Evolutionary conservation across 768 basidiomycete species (phyloP).

Genomic region (Auricularia sp.): DNA sequence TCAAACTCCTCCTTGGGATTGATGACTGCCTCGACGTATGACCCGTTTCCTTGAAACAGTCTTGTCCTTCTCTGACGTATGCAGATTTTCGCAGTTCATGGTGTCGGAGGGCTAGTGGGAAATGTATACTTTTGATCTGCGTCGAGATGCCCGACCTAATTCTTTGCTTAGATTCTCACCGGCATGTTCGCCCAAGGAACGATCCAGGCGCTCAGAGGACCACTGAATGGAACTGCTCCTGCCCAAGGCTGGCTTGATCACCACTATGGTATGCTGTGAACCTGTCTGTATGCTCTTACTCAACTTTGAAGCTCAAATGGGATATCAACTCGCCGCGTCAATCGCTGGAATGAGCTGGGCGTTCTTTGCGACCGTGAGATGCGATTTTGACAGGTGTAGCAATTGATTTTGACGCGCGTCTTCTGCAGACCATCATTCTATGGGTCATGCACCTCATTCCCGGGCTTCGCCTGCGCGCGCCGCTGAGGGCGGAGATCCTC

Average conservation of each 20-base stretch:
- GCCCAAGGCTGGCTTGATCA: slow-evolving; percentile 65
- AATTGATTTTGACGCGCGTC: not conserved
- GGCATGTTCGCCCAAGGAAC: slow-evolving; percentile 61
- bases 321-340: not conserved
- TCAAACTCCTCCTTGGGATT: slow-evolving; percentile 38
- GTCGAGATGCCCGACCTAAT: not conserved
- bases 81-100: slow-evolving; percentile 74
- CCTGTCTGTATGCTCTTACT: not conserved
- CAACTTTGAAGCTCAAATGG: not conserved
- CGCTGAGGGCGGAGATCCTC: slow-evolving; percentile 31
- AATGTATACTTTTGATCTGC: not conserved
- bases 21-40: slow-evolving; percentile 77
- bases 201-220: slow-evolving; percentile 57
- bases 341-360: not conserved
- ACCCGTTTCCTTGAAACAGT: not conserved
- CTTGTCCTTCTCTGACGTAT: not conserved
- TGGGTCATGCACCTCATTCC: slow-evolving; percentile 87
- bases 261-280: slow-evolving; percentile 26
- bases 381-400: not conserved
- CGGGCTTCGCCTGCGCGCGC: slow-evolving; percentile 55
- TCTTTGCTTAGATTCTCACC: slow-evolving; percentile 40
- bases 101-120: slow-evolving; percentile 72
- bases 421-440: slow-evolving; percentile 50
- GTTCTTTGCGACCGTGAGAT: not conserved
- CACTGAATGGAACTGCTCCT: slow-evolving; percentile 27